Evolutionary conservation across 495 filamentous ascomycete genomes (phyloP).

Genomic region (Barbatosphaeria neglecta): DNA sequence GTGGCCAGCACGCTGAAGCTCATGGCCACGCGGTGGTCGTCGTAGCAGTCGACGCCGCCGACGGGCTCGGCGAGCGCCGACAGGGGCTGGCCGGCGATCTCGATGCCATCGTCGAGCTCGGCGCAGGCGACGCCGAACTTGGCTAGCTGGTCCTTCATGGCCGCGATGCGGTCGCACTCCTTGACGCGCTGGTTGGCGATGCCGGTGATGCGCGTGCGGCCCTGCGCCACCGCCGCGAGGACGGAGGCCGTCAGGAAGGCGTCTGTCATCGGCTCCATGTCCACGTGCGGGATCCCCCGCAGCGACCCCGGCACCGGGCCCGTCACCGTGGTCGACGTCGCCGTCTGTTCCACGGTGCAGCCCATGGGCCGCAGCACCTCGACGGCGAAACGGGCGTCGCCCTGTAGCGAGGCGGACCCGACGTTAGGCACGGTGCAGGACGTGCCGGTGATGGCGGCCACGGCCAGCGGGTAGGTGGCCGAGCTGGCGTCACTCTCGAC

Average conservation of each 20-base stretch:
- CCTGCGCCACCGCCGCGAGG: slow-evolving; percentile 80
- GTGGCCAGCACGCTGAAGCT: slow-evolving; percentile 88
- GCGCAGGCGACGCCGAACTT: slow-evolving; percentile 86
- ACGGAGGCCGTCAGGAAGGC: slow-evolving; percentile 93
- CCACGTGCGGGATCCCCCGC: slow-evolving; percentile 55
- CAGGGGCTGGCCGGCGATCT: slow-evolving; percentile 60
- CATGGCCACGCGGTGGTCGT: slow-evolving; percentile 97
- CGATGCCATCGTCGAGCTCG: slow-evolving; percentile 86
- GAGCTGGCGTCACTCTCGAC: slow-evolving; percentile 97
- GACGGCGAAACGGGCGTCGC: slow-evolving; percentile 89
- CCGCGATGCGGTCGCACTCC: slow-evolving; percentile 92
- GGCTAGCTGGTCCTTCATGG: slow-evolving; percentile 93
- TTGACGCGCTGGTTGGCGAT: slow-evolving; percentile 99
- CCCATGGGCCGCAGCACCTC: slow-evolving; percentile 91
- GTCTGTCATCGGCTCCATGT: slow-evolving; percentile 99
- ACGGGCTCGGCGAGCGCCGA: slow-evolving; percentile 47
- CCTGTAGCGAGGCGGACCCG: slow-evolving; percentile 80
- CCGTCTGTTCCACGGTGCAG: slow-evolving; percentile 76
- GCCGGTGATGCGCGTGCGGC: slow-evolving; percentile 75
- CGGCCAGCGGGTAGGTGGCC: slow-evolving; percentile 89
- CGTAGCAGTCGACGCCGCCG: slow-evolving; percentile 79
- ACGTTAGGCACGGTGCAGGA: slow-evolving; percentile 96
- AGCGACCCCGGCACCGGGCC: slow-evolving; percentile 67
- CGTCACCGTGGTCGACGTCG: slow-evolving; percentile 80
- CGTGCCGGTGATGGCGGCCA: slow-evolving; percentile 89